phyloP scores from a whole-genome alignment of 805 yeast species.

The Candida taoyuanica region DNA sequence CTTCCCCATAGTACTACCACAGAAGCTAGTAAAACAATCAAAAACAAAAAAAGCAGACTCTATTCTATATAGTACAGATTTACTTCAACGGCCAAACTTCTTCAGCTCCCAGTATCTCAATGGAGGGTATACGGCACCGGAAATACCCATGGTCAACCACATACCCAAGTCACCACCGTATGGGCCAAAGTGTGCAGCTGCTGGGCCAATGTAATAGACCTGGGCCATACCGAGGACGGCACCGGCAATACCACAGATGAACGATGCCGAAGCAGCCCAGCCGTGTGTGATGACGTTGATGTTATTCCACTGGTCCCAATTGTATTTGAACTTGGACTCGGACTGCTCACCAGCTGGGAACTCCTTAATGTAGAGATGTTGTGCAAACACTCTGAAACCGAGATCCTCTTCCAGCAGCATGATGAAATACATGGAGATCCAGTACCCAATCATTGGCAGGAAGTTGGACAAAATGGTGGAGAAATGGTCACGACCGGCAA shows the following conservation, averaged over 20 bases:
- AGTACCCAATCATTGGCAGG: constrained; percentile 87
- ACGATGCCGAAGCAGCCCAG: constrained; percentile 62
- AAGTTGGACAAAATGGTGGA: constrained; percentile 71
- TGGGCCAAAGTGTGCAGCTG: constrained; percentile 61
- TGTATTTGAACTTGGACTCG: constrained; percentile 45
- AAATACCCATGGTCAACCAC: constrained; percentile 71
- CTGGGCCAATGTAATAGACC: constrained; percentile 74
- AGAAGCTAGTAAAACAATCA: not conserved
- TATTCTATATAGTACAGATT: not conserved
- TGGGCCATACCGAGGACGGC: constrained; percentile 88
- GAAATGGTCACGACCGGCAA: constrained; percentile 75
- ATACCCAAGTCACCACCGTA: constrained; percentile 72
- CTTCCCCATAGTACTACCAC: not conserved
- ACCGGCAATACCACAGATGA: constrained; percentile 70
- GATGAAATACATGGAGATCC: constrained; percentile 78
- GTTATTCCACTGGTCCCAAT: constrained; percentile 73
- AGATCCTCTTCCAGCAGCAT: constrained; percentile 66
- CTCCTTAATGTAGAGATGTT: constrained; percentile 39
- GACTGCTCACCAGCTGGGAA: constrained; percentile 31
- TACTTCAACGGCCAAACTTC: constrained; percentile 41
- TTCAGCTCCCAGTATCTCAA: constrained; percentile 61
- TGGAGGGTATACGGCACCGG: constrained; percentile 59
- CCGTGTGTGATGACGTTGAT: constrained; percentile 58
- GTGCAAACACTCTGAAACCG: constrained; percentile 53
- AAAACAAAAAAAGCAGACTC: not conserved